phyloP scores from a whole-genome alignment of 345 rosid species.

The Gossypium sturtianum region DNA sequence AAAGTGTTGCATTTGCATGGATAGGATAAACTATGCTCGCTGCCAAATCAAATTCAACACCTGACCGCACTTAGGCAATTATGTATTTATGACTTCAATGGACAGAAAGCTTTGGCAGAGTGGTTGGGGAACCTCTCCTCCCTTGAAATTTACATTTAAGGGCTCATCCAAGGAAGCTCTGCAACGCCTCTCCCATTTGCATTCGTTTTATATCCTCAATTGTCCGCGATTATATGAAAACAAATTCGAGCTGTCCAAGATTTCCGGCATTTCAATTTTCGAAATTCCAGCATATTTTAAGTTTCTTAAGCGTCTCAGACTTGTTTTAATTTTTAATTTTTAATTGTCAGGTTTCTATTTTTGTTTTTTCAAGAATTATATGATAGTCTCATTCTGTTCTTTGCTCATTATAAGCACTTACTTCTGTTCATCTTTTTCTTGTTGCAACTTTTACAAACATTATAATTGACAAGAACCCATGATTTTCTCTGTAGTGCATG shows the following conservation, averaged over 20 bases:
- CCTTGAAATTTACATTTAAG: not conserved
- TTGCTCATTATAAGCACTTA: too few species aligned
- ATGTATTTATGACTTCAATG: not conserved
- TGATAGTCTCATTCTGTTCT: too few species aligned
- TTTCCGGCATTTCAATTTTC: not conserved
- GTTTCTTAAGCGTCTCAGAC: too few species aligned
- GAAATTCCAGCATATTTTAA: too few species aligned
- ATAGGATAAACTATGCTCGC: not conserved
- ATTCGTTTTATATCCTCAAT: not conserved
- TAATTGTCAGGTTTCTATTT: too few species aligned
- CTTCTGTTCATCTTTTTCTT: too few species aligned
- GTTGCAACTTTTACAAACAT: too few species aligned
- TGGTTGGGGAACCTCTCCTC: constrained; percentile 4
- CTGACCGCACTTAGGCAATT: not conserved
- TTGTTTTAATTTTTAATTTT: too few species aligned
- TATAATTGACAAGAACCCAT: too few species aligned
- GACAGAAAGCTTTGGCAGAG: not conserved
- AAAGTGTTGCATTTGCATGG: not conserved
- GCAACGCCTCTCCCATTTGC: not conserved
- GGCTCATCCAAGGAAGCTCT: too few species aligned
- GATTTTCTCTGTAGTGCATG: too few species aligned
- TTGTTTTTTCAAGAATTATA: too few species aligned
- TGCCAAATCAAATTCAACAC: constrained; percentile 13
- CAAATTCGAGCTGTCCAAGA: not conserved
- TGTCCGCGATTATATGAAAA: not conserved